Conservation (phyloP, 2,329 filamentous ascomycete genomes). For the Macroventuria anomochaeta region DNA sequence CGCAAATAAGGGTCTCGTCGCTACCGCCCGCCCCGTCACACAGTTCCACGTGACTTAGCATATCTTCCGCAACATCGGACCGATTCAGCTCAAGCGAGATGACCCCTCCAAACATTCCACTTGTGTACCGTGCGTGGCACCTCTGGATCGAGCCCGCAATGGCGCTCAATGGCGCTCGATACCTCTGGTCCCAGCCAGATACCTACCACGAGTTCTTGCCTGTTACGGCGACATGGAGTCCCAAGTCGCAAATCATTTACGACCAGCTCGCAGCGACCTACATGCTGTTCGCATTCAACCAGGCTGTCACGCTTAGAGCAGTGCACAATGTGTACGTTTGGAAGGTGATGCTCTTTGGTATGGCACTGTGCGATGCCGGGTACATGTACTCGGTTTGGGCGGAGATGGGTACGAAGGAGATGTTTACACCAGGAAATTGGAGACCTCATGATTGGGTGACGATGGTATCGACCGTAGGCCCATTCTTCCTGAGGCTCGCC, state of each 20-base stretch:
- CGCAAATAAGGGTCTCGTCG: neutral
- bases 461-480: slow-evolving; percentile 42
- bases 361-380: slow-evolving; percentile 76
- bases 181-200: slow-evolving; percentile 56
- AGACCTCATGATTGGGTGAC: slow-evolving; percentile 49
- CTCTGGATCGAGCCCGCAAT: slow-evolving; percentile 70
- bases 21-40: neutral
- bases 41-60: neutral
- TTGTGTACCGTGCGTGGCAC: slow-evolving; percentile 75
- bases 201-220: slow-evolving; percentile 70
- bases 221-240: slow-evolving; percentile 53
- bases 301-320: slow-evolving; percentile 74
- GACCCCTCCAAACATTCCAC: slow-evolving; percentile 48
- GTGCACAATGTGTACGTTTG: slow-evolving; percentile 73
- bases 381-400: slow-evolving; percentile 63
- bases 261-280: slow-evolving; percentile 80
- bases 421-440: slow-evolving; percentile 41
- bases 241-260: slow-evolving; percentile 62
- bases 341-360: slow-evolving; percentile 68
- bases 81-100: slow-evolving; percentile 6
- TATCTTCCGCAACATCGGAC: neutral
- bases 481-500: slow-evolving; percentile 41
- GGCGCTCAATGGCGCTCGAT: slow-evolving; percentile 60
- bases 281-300: slow-evolving; percentile 76
- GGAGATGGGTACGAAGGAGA: slow-evolving; percentile 38